Evolutionary conservation across 2,329 filamentous ascomycete species (phyloP).

Genomic region (Fusarium heterosporum): DNA sequence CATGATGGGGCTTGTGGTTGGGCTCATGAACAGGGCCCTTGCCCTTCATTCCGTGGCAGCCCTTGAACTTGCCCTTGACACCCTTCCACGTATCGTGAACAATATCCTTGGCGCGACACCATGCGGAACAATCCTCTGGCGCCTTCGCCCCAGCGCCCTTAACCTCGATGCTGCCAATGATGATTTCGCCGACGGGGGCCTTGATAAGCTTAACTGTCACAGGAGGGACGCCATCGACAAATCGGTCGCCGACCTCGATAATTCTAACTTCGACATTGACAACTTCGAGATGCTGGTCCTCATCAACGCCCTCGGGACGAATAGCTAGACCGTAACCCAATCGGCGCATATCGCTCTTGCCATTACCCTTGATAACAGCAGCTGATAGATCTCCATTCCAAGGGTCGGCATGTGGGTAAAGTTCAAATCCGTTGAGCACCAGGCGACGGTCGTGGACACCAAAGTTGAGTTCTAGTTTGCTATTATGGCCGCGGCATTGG

Average conservation of each 20-base stretch:
- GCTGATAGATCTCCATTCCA: conserved; percentile 59
- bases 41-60: conserved; percentile 45
- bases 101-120: conserved; percentile 61
- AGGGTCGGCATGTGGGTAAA: conserved; percentile 67
- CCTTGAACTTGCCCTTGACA: conserved; percentile 44
- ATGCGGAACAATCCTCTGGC: conserved; percentile 58
- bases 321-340: conserved; percentile 64
- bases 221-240: conserved; percentile 65
- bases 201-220: conserved; percentile 73
- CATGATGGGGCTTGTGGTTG: conserved; percentile 25
- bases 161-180: conserved; percentile 63
- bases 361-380: conserved; percentile 57
- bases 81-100: conserved; percentile 46
- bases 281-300: conserved; percentile 64
- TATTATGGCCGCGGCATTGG: conserved; percentile 62
- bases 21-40: conserved; percentile 9
- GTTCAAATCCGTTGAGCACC: conserved; percentile 68
- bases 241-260: conserved; percentile 68
- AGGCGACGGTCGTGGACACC: conserved; percentile 62
- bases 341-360: conserved; percentile 52
- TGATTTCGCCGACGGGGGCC: conserved; percentile 64
- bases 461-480: conserved; percentile 66
- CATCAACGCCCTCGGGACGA: conserved; percentile 59
- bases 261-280: conserved; percentile 68
- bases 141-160: conserved; percentile 43